Percentiles rank a stretch among this genome's conserved stretches.
Conservation (phyloP, 1,284 basidiomycete species). For the Ganoderma lucidum region DNA sequence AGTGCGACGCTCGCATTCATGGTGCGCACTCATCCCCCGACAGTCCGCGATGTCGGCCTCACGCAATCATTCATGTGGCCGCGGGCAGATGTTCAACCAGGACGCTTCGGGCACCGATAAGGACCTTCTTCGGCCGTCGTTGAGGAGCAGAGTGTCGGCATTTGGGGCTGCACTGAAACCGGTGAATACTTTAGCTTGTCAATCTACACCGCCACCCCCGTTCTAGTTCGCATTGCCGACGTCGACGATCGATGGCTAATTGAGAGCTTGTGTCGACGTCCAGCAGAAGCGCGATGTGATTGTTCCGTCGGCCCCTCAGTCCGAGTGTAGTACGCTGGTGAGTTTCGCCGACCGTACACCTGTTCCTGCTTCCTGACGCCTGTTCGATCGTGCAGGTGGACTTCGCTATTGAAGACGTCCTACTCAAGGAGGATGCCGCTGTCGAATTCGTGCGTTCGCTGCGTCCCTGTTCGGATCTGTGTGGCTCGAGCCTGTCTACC, state of each 20-base stretch:
- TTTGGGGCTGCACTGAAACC: slow-evolving; percentile 34
- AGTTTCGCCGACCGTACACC: slow-evolving; percentile 9
- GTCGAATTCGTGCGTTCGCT: slow-evolving; percentile 17
- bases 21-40: slow-evolving; percentile 29
- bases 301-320: slow-evolving; percentile 35
- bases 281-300: slow-evolving; percentile 34
- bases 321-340: slow-evolving; percentile 46
- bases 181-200: slow-evolving; percentile 31
- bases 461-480: background rate
- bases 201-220: slow-evolving; percentile 11
- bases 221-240: slow-evolving; percentile 5
- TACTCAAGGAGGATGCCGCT: slow-evolving; percentile 16
- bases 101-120: slow-evolving; percentile 33
- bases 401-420: slow-evolving; percentile 31
- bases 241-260: slow-evolving; percentile 20
- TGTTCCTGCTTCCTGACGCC: background rate
- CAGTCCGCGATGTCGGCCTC: slow-evolving; percentile 28
- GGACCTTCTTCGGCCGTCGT: slow-evolving; percentile 38
- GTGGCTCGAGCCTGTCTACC: background rate
- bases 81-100: slow-evolving; percentile 28
- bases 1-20: slow-evolving; percentile 34
- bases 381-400: slow-evolving; percentile 35
- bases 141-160: slow-evolving; percentile 36
- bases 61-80: slow-evolving; percentile 26
- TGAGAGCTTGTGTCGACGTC: slow-evolving; percentile 8